Base-by-base conservation (phyloP, 2,329 filamentous ascomycete genomes). In the Apiospora sp. region DNA sequence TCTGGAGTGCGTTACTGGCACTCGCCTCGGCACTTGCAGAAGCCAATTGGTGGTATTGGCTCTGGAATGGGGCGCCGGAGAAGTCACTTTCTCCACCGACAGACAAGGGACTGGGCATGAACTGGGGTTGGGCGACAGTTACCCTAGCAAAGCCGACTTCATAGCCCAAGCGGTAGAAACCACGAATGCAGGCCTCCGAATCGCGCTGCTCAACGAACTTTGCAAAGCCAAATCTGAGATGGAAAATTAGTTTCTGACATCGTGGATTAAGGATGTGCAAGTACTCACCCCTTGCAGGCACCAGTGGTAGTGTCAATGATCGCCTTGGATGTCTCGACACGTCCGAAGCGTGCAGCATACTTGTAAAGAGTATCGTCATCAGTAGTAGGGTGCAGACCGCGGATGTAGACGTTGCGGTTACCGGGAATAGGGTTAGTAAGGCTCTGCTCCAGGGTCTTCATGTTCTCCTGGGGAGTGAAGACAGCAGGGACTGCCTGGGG, bases 331-430 rank as follows among this genome's bases (percentile, higher is more conserved):
- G 95, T 97, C 84, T 98, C 94, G 72, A 99, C 96, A 74, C 93
- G 92, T 58, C 96, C 97, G 80, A 98, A 99, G 69, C 96, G 93
- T 77, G 90, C 88, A 61, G 96, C 93, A 84, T 96, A 98, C 61
- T 88, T 87, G 78, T 93, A 89, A 24, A 99, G 87, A 80, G 97
- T 92, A 69, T 97, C 93, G 79, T 99, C 96, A 68, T 97, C 96
- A 0, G 96, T 99, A 78, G 97, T 96, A 0, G 96, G 96, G 75
- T 97, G 93, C 75, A 99, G 92, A 24, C 97, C 97, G 74, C 96
- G 94, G 75, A 99, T 98, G 86, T 99, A 99, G 76, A 99, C 96
- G 79, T 99, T 99, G 75, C 95, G 96, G 80, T 98, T 98, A 64
- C 95, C 95, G 68, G 93, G 86, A 72, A 92, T 96, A 73, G 95